phyloP scores from a whole-genome alignment of 2,329 filamentous ascomycete genomes.

The Diaporthe sp. region DNA sequence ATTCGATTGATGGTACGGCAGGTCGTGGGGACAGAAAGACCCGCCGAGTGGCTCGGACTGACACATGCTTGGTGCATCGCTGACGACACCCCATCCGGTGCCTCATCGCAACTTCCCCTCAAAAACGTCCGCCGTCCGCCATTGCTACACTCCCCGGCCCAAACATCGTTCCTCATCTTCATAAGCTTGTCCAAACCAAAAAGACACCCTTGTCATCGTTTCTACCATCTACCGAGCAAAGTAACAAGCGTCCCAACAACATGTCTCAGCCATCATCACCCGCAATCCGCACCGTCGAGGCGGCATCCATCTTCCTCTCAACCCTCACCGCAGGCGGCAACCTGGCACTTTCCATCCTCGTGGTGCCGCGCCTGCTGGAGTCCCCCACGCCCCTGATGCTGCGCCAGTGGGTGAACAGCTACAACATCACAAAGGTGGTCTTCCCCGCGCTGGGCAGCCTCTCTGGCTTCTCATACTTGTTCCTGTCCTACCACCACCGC shows the following conservation, averaged over 20 bases:
- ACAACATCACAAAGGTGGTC: conserved; percentile 54
- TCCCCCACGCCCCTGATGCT: conserved; percentile 69
- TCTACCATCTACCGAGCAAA: not conserved
- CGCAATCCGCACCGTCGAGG: conserved; percentile 61
- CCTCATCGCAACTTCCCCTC: conserved; percentile 28
- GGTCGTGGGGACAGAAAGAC: not conserved
- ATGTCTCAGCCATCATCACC: conserved; percentile 18
- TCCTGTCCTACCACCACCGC: conserved; percentile 57
- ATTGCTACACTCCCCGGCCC: not conserved
- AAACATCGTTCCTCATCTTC: not conserved
- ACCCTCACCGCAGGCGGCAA: conserved; percentile 58
- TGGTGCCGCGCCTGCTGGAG: conserved; percentile 67
- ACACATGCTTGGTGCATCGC: not conserved
- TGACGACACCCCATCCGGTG: conserved; percentile 2
- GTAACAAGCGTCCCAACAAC: not conserved
- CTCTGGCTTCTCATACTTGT: conserved; percentile 58
- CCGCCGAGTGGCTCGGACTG: not conserved
- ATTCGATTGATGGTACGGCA: not conserved
- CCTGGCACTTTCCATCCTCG: conserved; percentile 57
- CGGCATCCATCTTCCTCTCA: conserved; percentile 64
- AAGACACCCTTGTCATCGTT: not conserved
- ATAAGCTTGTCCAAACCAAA: not conserved
- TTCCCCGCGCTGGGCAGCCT: conserved; percentile 57
- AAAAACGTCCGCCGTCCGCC: not conserved
- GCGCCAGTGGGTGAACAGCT: conserved; percentile 66